These are phyloP conservation scores for Theileria luwenshuni DNA, from an alignment of 169 alveolate species.

Conservation along the genomic window DNA sequence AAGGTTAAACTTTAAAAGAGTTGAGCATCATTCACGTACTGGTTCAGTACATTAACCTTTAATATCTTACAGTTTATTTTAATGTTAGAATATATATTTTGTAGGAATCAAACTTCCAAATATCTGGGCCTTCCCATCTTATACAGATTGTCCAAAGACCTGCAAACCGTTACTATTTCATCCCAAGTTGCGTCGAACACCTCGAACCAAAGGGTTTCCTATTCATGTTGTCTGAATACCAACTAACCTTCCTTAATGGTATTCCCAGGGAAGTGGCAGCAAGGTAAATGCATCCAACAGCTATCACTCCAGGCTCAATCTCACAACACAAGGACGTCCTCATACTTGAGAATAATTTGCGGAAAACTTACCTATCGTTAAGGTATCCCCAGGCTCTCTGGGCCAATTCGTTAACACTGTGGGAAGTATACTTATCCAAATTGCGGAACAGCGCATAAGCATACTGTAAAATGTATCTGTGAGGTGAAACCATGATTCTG, in stretches of 20 bases:
- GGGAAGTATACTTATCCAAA: constrained; percentile 72
- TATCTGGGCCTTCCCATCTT: constrained; percentile 37
- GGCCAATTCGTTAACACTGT: constrained; percentile 74
- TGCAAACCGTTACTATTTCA: constrained; percentile 49
- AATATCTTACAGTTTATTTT: too few relatives aligned
- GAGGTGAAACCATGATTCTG: constrained; percentile 75
- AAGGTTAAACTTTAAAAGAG: neutral
- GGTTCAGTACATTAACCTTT: too few relatives aligned
- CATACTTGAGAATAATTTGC: constrained; percentile 33
- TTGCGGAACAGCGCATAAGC: constrained; percentile 84
- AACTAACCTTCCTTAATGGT: constrained; percentile 45
- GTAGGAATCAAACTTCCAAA: neutral
- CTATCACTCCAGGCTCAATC: constrained; percentile 44
- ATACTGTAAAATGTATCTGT: constrained; percentile 83
- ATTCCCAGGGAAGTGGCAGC: constrained; percentile 66
- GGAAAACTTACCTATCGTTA: constrained; percentile 82
- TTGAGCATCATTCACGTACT: too few relatives aligned
- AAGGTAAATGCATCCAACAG: constrained; percentile 65
- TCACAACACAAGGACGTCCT: constrained; percentile 57
- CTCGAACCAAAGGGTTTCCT: constrained; percentile 56
- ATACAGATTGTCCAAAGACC: constrained; percentile 30
- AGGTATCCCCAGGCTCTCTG: constrained; percentile 90
- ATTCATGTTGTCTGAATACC: neutral
- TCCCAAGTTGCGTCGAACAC: constrained; percentile 59
- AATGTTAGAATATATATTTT: too few relatives aligned